Evolutionary conservation across 2,329 filamentous ascomycete genomes (phyloP), one percentile per base, ranked within the genome.

Genomic region (Hypoxylon sp.): DNA sequence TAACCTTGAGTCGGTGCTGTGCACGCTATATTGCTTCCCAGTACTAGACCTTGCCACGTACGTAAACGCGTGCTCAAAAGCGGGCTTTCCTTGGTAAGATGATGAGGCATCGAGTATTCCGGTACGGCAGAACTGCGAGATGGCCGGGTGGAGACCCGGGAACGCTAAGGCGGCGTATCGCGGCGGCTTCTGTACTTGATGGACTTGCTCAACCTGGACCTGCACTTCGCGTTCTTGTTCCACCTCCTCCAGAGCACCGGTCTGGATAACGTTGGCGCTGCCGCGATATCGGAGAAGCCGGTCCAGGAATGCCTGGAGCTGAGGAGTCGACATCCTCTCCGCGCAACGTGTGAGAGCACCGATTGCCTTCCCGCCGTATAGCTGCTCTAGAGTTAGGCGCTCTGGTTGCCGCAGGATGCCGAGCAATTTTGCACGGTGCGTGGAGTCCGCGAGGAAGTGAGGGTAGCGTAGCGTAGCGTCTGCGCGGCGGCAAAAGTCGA

Each of bases 181-280:
- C 0, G 72, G 45, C 0, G 80, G 83, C 32, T 80, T 83, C 69
- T 89, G 81, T 1, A 83, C 76, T 65, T 89, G 82, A 0, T 87
- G 83, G 0, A 89, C 81, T 12, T 82, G 77, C 59, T 90, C 87
- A 0, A 89, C 80, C 66, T 90, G 83, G 7, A 83, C 80, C 3
- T 85, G 85, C 0, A 90, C 81, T 58, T 91, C 87, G 8, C 87
- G 78, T 67, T 90, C 86, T 61, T 85, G 82, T 33, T 85, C 84
- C 0, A 85, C 88, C 56, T 91, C 89, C 48, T 90, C 82, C 0
- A 91, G 74, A 0, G 85, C 84, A 0, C 84, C 84, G 0, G 77
- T 78, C 49, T 83, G 79, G 5, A 79, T 74, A 0, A 79, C 78
- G 1, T 72, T 2, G 65, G 46, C 30, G 51, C 68, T 2, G 4